Conservation (phyloP, 1,139 yeast species). For the Sporopachydermia cereana region DNA sequence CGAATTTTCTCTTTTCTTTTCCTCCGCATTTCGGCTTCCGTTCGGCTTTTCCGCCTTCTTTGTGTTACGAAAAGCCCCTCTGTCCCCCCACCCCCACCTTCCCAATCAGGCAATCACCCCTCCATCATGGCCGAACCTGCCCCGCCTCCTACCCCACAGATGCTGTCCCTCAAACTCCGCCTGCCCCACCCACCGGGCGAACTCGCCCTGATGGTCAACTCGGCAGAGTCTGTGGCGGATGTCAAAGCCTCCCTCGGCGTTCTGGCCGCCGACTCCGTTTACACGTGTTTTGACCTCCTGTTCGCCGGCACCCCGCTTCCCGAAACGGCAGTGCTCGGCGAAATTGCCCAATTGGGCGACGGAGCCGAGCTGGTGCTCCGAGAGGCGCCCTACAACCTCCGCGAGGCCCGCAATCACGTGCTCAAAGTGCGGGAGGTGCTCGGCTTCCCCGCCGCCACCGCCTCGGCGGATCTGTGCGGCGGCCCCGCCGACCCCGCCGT, state of each 20-base stretch:
- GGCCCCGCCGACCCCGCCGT: conserved; percentile 15
- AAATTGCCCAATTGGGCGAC: conserved; percentile 16
- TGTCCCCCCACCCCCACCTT: too few relatives aligned
- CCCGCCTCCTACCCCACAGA: neutral
- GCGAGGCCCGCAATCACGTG: conserved; percentile 36
- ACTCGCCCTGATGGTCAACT: conserved; percentile 29
- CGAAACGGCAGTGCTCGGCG: conserved; percentile 19
- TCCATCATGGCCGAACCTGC: neutral
- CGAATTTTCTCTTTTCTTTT: too few relatives aligned
- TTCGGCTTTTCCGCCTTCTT: too few relatives aligned
- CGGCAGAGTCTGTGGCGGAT: conserved; percentile 42
- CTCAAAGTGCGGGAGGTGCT: conserved; percentile 34
- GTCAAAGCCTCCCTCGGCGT: conserved; percentile 46
- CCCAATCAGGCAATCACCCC: too few relatives aligned
- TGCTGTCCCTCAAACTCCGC: conserved; percentile 14
- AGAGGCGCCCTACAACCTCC: conserved; percentile 35
- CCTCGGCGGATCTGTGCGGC: conserved; percentile 24
- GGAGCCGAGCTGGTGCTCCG: conserved; percentile 24
- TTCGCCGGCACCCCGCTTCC: conserved; percentile 28
- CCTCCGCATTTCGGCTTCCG: too few relatives aligned
- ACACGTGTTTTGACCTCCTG: conserved; percentile 46
- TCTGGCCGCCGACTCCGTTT: conserved; percentile 43
- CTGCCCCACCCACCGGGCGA: conserved; percentile 16
- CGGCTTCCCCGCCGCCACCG: conserved; percentile 23
- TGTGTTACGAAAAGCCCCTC: too few relatives aligned